phyloP scores from a whole-genome alignment of 2,329 filamentous ascomycete genomes.

The Arthroderma sp. region DNA sequence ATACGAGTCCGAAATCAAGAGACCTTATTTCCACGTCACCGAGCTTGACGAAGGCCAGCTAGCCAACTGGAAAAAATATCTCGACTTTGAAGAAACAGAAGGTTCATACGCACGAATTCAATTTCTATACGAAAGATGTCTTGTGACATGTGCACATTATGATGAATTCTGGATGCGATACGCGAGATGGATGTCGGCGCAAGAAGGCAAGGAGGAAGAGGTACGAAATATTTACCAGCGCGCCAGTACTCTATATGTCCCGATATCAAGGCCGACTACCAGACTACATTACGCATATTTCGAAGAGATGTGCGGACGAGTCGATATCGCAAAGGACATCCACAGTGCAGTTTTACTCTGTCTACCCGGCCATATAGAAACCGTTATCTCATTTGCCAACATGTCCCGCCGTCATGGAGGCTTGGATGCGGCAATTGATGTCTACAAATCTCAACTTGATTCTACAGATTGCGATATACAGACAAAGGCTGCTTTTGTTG shows the following conservation, averaged over 20 bases:
- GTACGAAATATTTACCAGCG: constrained; percentile 84
- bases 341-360: constrained; percentile 65
- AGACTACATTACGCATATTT: constrained; percentile 89
- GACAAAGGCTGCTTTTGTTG: constrained; percentile 74
- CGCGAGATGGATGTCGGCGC: constrained; percentile 78
- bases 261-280: constrained; percentile 70
- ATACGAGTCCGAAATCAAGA: constrained; percentile 86
- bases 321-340: constrained; percentile 70
- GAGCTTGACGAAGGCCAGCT: constrained; percentile 78
- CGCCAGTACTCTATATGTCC: constrained; percentile 72
- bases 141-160: constrained; percentile 87
- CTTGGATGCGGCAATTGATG: constrained; percentile 68
- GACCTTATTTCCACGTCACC: constrained; percentile 92
- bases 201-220: constrained; percentile 72
- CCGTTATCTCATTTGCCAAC: constrained; percentile 77
- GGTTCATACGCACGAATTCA: constrained; percentile 61
- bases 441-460: constrained; percentile 72
- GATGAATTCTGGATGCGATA: constrained; percentile 99
- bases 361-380: constrained; percentile 72
- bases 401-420: constrained; percentile 71
- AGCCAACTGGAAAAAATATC: constrained; percentile 85
- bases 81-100: constrained; percentile 87
- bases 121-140: constrained; percentile 84
- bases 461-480: constrained; percentile 57
- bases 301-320: constrained; percentile 69